phyloP scores from a whole-genome alignment of 768 basidiomycete species.

The Kwoniella dendrophila region DNA sequence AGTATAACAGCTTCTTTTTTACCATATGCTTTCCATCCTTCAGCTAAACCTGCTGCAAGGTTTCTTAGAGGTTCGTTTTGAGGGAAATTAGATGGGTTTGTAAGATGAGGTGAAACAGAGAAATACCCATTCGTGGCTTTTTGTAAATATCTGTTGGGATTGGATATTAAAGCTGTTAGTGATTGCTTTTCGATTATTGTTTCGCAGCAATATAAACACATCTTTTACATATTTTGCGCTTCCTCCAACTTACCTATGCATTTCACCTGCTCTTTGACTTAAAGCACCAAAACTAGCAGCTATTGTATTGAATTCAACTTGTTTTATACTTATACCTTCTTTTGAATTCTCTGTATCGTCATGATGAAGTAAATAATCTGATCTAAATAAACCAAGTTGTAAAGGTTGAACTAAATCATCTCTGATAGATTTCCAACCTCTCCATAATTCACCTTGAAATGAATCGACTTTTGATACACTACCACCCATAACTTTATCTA shows the following conservation, averaged over 20 bases:
- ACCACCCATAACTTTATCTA: slow-evolving; percentile 82
- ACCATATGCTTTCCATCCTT: slow-evolving; percentile 74
- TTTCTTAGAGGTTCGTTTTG: slow-evolving; percentile 70
- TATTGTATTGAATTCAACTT: slow-evolving; percentile 98
- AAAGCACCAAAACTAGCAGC: slow-evolving; percentile 85
- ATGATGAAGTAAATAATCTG: slow-evolving; percentile 92
- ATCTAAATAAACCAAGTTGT: slow-evolving; percentile 88
- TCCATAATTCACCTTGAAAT: slow-evolving; percentile 84
- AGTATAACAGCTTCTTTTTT: slow-evolving; percentile 63
- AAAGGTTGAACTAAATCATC: slow-evolving; percentile 68
- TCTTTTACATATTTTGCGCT: no score
- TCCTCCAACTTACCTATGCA: slow-evolving; percentile 82
- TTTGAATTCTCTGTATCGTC: slow-evolving; percentile 38
- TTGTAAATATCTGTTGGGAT: slow-evolving; percentile 66
- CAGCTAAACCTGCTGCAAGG: slow-evolving; percentile 73
- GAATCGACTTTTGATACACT: slow-evolving; percentile 82
- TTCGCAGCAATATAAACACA: no score
- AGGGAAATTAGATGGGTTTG: slow-evolving; percentile 65
- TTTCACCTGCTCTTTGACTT: slow-evolving; percentile 57
- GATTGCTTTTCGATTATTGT: no score
- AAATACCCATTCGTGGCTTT: slow-evolving; percentile 68
- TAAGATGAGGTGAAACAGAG: slow-evolving; percentile 53
- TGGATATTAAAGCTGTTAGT: background rate
- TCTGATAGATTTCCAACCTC: slow-evolving; percentile 75
- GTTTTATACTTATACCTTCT: slow-evolving; percentile 65